Evolutionary conservation across 768 basidiomycete genomes (phyloP), one percentile per base, ranked within the genome.

Genomic region (Termitomyces sp.): DNA sequence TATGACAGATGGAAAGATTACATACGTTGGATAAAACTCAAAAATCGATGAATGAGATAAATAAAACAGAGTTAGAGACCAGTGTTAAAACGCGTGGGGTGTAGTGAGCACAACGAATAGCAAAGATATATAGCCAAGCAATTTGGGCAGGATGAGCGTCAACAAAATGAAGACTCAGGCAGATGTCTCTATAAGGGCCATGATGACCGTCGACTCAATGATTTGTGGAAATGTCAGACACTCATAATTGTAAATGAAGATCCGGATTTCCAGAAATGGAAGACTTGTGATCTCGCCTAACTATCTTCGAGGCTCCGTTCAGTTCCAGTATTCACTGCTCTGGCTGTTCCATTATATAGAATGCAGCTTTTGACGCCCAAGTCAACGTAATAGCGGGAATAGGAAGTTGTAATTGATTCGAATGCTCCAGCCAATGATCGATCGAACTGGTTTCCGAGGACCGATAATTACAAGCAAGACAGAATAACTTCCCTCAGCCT

Each of bases 101-200:
- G 8, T 13, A 35, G 32, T 32, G 49, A 60, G 62, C 53, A 48
- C 62, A 56, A 54, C 54, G 56, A 61, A 56, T 18, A 32, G 36
- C 20, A 48, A 14, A 47, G 30, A 46, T n/a, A 36, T 33, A 36
- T 32, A 33, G 20, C 33, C 33, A 33, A 20, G 47, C 3, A 47
- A n/a, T 13, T 10, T 45, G 28, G 32, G 16, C 38, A n/a, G 35
- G 38, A 33, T 35, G 30, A 36, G 14, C 30, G 32, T 54, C 53
- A 40, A 26, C 6, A 9, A 51, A 30, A 35, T 16, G 44, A 16
- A 24, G 20, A 18, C 33, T 45, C 13, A 35, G 36, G 22, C 20
- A 47, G 32, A 22, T 9, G 45, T 35, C 24, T 36, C 54, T 49
- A 33, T 49, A n/a, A 47, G 36, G 24, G 3, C 20, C 8, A 53